phyloP scores from a whole-genome alignment of 106 monocot species.

The Alisma plantagoaquatica region DNA sequence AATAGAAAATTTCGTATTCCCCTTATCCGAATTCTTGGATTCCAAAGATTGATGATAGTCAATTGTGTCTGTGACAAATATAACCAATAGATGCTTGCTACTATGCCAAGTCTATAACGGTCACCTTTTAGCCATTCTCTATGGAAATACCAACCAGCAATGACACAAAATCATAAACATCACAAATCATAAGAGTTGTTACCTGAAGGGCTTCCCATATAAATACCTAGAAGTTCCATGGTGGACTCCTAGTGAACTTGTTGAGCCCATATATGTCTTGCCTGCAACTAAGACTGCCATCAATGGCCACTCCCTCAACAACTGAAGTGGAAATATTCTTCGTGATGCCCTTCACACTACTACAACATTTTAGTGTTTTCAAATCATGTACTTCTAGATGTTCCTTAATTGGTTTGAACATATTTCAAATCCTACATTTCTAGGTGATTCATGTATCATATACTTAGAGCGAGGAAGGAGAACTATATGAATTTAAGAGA shows the following conservation, averaged over 20 bases:
- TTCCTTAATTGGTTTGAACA: slow-evolving; percentile 50
- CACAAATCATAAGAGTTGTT: slow-evolving; percentile 59
- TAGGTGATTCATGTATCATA: slow-evolving; percentile 40
- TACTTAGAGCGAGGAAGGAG: no score
- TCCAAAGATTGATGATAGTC: slow-evolving; percentile 71
- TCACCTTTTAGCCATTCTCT: slow-evolving; percentile 71
- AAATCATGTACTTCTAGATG: slow-evolving; percentile 43
- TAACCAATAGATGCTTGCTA: slow-evolving; percentile 63
- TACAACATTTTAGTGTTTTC: slow-evolving; percentile 34
- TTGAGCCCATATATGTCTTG: slow-evolving; percentile 41
- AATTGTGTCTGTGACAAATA: slow-evolving; percentile 53
- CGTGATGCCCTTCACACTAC: slow-evolving; percentile 31
- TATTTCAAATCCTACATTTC: slow-evolving; percentile 43
- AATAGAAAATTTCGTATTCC: slow-evolving; percentile 56
- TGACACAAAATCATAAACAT: slow-evolving; percentile 42
- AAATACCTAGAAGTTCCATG: slow-evolving; percentile 47
- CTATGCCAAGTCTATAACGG: slow-evolving; percentile 64
- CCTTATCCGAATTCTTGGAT: slow-evolving; percentile 68
- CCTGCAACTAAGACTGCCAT: slow-evolving; percentile 18
- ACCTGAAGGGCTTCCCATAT: slow-evolving; percentile 74
- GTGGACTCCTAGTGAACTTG: slow-evolving; percentile 32
- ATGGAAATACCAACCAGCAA: slow-evolving; percentile 48
- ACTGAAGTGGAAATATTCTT: slow-evolving; percentile 31
- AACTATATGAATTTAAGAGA: no score
- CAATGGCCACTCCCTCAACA: slow-evolving; percentile 26